These are phyloP conservation scores for Xylaria curta DNA, from an alignment of 495 filamentous ascomycete species.

Conservation along the genomic window DNA sequence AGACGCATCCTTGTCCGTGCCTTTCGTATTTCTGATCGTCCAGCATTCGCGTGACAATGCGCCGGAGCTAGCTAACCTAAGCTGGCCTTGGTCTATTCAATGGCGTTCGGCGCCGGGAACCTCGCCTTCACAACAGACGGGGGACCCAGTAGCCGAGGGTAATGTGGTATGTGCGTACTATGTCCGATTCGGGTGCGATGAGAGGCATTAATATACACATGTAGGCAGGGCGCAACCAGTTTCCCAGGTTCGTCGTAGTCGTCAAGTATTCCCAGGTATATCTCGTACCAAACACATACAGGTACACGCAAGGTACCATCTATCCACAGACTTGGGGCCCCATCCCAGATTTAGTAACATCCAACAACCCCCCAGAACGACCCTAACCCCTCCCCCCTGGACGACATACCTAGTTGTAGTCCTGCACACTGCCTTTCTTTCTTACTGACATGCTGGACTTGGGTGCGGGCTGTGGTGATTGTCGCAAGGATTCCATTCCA, in stretches of 20 bases:
- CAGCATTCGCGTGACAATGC: slow-evolving; percentile 1
- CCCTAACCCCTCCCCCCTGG: not conserved
- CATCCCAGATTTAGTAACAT: slow-evolving; percentile 15
- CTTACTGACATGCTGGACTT: not conserved
- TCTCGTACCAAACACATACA: not conserved
- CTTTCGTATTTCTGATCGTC: slow-evolving; percentile 5
- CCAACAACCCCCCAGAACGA: not conserved
- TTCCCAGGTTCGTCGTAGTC: not conserved
- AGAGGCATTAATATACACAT: slow-evolving; percentile 4
- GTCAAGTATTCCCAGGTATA: slow-evolving; percentile 5
- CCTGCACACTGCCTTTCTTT: not conserved
- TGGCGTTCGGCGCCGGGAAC: slow-evolving; percentile 4
- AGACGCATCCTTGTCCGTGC: not conserved
- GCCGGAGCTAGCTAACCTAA: not conserved
- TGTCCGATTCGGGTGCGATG: not conserved
- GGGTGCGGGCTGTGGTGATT: not conserved
- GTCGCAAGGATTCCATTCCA: slow-evolving; percentile 13
- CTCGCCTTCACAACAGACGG: not conserved
- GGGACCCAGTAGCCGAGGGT: not conserved
- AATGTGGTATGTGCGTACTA: not conserved
- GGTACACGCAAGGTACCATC: slow-evolving; percentile 28
- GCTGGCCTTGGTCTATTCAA: not conserved
- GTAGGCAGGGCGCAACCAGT: not conserved
- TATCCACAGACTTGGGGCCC: not conserved
- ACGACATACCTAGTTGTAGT: not conserved